These are phyloP conservation scores for Plectosphaerella plurivora DNA, from an alignment of 2,329 filamentous ascomycete genomes.

Conservation along the genomic window DNA sequence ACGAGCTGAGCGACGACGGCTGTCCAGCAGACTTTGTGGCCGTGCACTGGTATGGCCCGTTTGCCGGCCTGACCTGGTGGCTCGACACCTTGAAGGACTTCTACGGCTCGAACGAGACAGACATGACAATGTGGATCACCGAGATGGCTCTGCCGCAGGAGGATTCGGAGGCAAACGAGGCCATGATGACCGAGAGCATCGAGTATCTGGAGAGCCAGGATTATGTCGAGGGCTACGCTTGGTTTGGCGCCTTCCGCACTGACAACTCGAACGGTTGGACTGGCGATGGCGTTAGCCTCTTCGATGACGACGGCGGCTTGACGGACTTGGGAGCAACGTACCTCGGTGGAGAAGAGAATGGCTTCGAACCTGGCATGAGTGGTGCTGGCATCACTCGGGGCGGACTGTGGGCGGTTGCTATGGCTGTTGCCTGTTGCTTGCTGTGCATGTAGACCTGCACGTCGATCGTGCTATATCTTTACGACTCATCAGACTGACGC, in stretches of 20 bases:
- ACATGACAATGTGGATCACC: constrained; percentile 30
- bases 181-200: constrained; percentile 36
- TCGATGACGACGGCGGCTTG: constrained; percentile 29
- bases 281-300: constrained; percentile 29
- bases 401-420: too few relatives aligned
- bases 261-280: constrained; percentile 34
- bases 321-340: constrained; percentile 33
- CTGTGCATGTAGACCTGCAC: background rate
- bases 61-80: constrained; percentile 27
- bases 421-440: background rate
- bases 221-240: constrained; percentile 31
- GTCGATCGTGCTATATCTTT: too few relatives aligned
- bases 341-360: constrained; percentile 30
- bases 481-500: too few relatives aligned
- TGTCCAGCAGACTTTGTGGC: constrained; percentile 36
- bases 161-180: constrained; percentile 23
- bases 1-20: constrained; percentile 28
- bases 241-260: constrained; percentile 34
- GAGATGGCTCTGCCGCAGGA: constrained; percentile 33
- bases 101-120: constrained; percentile 21
- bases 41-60: constrained; percentile 36
- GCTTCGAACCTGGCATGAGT: constrained; percentile 27
- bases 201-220: constrained; percentile 25
- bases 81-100: constrained; percentile 27
- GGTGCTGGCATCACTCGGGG: background rate